Conservation (phyloP, 208 protist genomes). For the Naegleria gruberi region DNA sequence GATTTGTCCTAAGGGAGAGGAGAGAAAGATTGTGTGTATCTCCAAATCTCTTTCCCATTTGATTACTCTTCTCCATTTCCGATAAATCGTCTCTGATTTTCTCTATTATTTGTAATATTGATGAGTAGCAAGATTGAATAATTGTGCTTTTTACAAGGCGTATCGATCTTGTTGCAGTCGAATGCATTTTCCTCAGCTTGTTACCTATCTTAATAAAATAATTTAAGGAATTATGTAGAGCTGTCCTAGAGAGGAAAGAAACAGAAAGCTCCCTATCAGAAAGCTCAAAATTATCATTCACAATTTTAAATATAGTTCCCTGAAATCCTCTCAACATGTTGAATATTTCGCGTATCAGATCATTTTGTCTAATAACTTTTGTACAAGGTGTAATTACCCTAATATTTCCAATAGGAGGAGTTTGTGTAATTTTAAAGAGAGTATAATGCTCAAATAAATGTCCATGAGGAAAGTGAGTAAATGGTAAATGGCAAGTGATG, state of each 20-base stretch:
- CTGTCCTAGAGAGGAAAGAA: not conserved
- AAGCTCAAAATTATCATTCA: not conserved
- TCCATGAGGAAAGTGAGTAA: not conserved
- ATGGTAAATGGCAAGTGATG: not conserved
- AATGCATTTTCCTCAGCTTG: not conserved
- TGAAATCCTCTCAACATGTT: not conserved
- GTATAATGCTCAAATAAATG: not conserved
- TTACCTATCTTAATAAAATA: not conserved
- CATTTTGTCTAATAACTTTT: not conserved
- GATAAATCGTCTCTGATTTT: not conserved
- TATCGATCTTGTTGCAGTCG: no score
- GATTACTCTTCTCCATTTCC: not conserved
- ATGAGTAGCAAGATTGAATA: not conserved
- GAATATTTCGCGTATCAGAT: not conserved
- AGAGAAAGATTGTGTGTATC: not conserved
- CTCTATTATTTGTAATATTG: not conserved
- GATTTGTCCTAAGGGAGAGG: not conserved
- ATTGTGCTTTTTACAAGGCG: not conserved
- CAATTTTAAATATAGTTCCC: not conserved
- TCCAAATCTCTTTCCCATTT: not conserved
- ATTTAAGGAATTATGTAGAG: not conserved
- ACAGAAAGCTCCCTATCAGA: not conserved
- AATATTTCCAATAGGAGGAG: not conserved
- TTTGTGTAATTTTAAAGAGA: not conserved
- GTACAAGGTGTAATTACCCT: not conserved